Evolutionary conservation across 2,329 filamentous ascomycete genomes (phyloP).

Genomic region (Penicillium capsulatum): DNA sequence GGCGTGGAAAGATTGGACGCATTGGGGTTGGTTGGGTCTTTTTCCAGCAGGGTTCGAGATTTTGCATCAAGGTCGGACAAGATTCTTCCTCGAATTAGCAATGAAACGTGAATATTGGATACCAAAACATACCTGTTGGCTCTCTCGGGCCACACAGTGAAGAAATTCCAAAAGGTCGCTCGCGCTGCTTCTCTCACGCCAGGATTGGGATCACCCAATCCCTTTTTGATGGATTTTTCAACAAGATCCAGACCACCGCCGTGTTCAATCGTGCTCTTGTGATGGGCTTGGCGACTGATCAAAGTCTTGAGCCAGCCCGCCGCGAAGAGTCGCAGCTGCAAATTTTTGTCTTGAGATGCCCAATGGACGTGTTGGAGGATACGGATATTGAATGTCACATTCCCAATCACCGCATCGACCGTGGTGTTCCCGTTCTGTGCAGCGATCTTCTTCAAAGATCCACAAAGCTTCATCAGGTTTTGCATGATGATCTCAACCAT

Average conservation of each 20-base stretch:
- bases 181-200: slow-evolving; percentile 83
- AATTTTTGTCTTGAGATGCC: slow-evolving; percentile 89
- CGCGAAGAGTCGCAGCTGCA: slow-evolving; percentile 74
- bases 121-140: slow-evolving; percentile 63
- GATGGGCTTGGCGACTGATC: slow-evolving; percentile 67
- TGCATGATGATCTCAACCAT: slow-evolving; percentile 90
- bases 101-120: slow-evolving; percentile 10
- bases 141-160: slow-evolving; percentile 68
- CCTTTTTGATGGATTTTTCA: slow-evolving; percentile 84
- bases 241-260: slow-evolving; percentile 75
- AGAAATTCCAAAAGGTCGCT: slow-evolving; percentile 80
- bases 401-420: slow-evolving; percentile 74
- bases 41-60: slow-evolving; percentile 74
- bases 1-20: slow-evolving; percentile 17
- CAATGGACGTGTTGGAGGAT: slow-evolving; percentile 80
- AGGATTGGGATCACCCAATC: slow-evolving; percentile 83
- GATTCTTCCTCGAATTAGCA: slow-evolving; percentile 53
- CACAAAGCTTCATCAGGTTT: slow-evolving; percentile 82
- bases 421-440: slow-evolving; percentile 77
- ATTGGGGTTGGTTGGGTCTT: slow-evolving; percentile 70
- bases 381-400: slow-evolving; percentile 72
- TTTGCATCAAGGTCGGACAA: slow-evolving; percentile 73
- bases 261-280: slow-evolving; percentile 81
- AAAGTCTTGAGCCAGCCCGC: slow-evolving; percentile 80
- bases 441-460: slow-evolving; percentile 86